Evolutionary conservation across 2,329 filamentous ascomycete species (phyloP).

Genomic region (Cladophialophora bantiana): DNA sequence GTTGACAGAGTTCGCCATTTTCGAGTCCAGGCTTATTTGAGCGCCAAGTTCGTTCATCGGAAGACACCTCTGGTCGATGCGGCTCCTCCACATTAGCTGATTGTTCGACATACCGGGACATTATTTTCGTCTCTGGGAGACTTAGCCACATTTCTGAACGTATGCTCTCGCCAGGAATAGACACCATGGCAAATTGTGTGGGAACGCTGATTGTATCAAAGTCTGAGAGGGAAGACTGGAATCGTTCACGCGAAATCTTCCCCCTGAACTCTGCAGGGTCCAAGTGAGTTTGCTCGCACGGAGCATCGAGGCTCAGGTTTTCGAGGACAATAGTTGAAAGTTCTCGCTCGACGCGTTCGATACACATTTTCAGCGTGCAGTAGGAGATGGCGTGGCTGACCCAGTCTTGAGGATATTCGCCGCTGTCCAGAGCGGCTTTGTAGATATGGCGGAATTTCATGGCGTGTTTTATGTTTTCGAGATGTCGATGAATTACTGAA

Average conservation of each 20-base stretch:
- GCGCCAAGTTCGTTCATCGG: too few relatives aligned
- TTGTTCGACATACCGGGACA: too few relatives aligned
- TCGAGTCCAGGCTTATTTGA: neutral
- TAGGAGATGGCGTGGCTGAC: constrained; percentile 81
- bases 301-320: constrained; percentile 54
- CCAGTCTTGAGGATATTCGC: constrained; percentile 77
- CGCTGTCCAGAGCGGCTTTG: constrained; percentile 70
- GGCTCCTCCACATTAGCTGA: too few relatives aligned
- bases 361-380: constrained; percentile 83
- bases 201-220: too few relatives aligned
- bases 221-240: too few relatives aligned
- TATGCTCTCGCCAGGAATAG: too few relatives aligned
- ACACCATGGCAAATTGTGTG: too few relatives aligned
- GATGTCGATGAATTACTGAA: too few relatives aligned
- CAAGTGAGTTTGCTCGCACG: too few relatives aligned
- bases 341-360: constrained; percentile 79
- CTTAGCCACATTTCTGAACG: too few relatives aligned
- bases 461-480: neutral
- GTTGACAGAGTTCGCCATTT: constrained; percentile 12
- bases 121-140: too few relatives aligned
- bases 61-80: too few relatives aligned
- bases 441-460: constrained; percentile 92
- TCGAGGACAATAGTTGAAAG: constrained; percentile 48
- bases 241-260: neutral
- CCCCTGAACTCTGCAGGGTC: constrained; percentile 50